A percentile compares a stretch with the other conserved stretches of the same genome.
These are phyloP conservation scores for Hymenoscyphus scutula DNA, from an alignment of 2,329 filamentous ascomycete species.

Conservation along the genomic window DNA sequence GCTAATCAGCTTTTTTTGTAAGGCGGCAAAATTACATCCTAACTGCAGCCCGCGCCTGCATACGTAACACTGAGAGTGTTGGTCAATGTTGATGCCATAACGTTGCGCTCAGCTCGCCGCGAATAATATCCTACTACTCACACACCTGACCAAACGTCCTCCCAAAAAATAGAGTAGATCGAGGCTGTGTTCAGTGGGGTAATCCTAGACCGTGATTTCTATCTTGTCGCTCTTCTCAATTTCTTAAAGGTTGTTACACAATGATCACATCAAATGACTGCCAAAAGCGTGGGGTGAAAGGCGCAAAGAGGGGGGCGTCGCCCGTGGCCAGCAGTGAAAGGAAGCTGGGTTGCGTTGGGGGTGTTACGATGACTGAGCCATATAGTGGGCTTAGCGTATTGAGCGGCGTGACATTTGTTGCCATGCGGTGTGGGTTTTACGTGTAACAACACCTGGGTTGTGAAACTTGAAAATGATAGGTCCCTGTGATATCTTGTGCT, in stretches of 20 bases:
- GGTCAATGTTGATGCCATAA: not conserved
- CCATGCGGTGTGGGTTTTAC: not conserved
- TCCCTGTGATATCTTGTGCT: not conserved
- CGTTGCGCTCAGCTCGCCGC: not conserved
- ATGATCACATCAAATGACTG: not conserved
- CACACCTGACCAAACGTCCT: constrained; percentile 2
- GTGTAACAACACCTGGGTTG: not conserved
- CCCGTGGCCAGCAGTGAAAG: not conserved
- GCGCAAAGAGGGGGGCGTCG: not conserved
- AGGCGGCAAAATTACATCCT: not conserved
- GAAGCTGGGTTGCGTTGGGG: not conserved
- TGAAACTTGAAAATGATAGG: not conserved
- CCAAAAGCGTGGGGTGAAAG: not conserved
- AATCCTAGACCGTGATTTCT: not conserved
- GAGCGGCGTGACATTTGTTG: not conserved
- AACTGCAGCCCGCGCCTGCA: not conserved
- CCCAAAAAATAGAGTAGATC: not conserved
- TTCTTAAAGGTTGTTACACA: not conserved
- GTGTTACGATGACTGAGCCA: not conserved
- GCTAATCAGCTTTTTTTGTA: not conserved
- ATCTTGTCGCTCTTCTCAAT: not conserved
- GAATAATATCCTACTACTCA: not conserved
- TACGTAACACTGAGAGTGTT: not conserved
- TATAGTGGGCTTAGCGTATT: not conserved
- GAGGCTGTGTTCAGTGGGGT: not conserved